A percentile compares a stretch with the other conserved stretches of the same genome.
Conservation (phyloP, 139 green algal genomes). For the Picochlorum sp. region DNA sequence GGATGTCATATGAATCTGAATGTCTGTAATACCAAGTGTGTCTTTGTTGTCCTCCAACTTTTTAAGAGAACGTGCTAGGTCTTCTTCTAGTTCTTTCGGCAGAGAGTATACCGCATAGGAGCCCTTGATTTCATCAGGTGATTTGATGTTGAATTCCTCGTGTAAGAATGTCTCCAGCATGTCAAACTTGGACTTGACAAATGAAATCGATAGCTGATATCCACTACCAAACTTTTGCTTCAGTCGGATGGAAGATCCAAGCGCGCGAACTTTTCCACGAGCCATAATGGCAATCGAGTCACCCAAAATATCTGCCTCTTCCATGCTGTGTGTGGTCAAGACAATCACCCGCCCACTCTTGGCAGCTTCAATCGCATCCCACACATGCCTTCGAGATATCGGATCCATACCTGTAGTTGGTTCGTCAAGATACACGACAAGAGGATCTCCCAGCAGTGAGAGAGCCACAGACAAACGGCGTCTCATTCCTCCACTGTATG, state of each 20-base stretch:
- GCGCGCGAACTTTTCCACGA: slow-evolving; percentile 61
- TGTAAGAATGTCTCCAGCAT: not conserved
- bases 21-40: slow-evolving; percentile 50
- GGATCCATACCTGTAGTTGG: slow-evolving; percentile 89
- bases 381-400: slow-evolving; percentile 79
- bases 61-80: slow-evolving; percentile 47
- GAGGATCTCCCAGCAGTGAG: slow-evolving; percentile 81
- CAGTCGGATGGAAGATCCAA: slow-evolving; percentile 75
- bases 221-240: slow-evolving; percentile 85
- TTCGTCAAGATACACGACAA: slow-evolving; percentile 91
- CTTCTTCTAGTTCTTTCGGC: slow-evolving; percentile 31
- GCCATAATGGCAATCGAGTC: slow-evolving; percentile 93
- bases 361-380: slow-evolving; percentile 82
- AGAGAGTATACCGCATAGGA: slow-evolving; percentile 65
- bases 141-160: slow-evolving; percentile 29
- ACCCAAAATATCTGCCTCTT: slow-evolving; percentile 92
- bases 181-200: slow-evolving; percentile 15
- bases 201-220: slow-evolving; percentile 42
- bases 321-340: slow-evolving; percentile 94
- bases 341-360: slow-evolving; percentile 68
- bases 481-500: slow-evolving; percentile 80
- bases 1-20: slow-evolving; percentile 56
- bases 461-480: slow-evolving; percentile 78
- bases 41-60: slow-evolving; percentile 40
- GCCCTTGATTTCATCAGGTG: slow-evolving; percentile 44